Percentiles rank a stretch among this genome's conserved stretches.
These are phyloP conservation scores for Yamadazyma conglobata DNA, from an alignment of 1,139 yeast genomes.

Conservation along the genomic window DNA sequence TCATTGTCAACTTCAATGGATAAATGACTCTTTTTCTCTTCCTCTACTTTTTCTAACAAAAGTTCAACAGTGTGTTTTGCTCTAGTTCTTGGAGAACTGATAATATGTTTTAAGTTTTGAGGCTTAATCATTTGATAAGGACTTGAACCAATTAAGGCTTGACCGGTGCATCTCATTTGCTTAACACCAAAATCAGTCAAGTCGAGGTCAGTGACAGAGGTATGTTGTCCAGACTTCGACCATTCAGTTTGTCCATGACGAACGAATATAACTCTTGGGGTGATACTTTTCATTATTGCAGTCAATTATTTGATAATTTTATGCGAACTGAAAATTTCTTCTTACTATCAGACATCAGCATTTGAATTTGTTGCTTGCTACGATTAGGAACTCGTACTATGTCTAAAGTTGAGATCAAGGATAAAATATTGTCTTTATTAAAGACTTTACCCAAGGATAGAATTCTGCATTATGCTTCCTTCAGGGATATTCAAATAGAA, in stretches of 20 bases:
- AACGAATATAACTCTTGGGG: constrained; percentile 76
- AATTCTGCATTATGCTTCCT: constrained; percentile 62
- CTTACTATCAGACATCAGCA: too few species aligned
- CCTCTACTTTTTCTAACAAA: constrained; percentile 48
- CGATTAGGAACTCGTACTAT: too few species aligned
- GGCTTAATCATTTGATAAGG: constrained; percentile 62
- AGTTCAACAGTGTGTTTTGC: constrained; percentile 72
- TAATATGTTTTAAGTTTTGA: constrained; percentile 54
- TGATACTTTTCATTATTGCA: constrained; percentile 28
- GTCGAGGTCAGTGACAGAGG: constrained; percentile 78
- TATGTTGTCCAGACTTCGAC: constrained; percentile 91
- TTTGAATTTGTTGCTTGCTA: too few species aligned
- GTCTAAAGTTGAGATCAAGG: constrained; percentile 25
- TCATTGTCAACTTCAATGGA: constrained; percentile 58
- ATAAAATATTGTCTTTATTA: constrained; percentile 37
- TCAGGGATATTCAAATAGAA: constrained; percentile 60
- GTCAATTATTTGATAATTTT: too few species aligned
- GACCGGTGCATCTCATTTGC: constrained; percentile 75
- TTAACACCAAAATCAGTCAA: constrained; percentile 74
- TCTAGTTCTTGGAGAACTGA: constrained; percentile 76
- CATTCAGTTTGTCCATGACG: constrained; percentile 95
- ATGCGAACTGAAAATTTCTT: constrained; percentile 1
- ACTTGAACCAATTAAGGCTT: constrained; percentile 55
- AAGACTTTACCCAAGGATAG: constrained; percentile 61
- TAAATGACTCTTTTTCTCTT: constrained; percentile 42